Evolutionary conservation across 2,329 filamentous ascomycete species (phyloP), one percentile per base, ranked within the genome.

Genomic region (Penicillium sp.): DNA sequence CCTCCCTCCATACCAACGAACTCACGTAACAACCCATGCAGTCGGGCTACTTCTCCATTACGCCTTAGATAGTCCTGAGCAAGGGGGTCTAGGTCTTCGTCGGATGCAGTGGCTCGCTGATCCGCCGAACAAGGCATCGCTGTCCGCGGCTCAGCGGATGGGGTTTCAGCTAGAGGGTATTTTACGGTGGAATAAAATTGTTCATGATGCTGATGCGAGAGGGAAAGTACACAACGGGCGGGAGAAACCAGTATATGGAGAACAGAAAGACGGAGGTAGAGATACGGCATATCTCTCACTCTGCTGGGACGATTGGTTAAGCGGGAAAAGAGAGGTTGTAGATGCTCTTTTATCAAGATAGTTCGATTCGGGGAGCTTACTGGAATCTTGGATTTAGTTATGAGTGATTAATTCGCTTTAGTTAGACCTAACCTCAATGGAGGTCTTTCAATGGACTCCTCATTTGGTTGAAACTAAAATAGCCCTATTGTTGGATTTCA

Each of bases 11-110:
- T 75, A 67, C 51, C 71, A 75, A 40, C 61, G 65, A 26, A 73
- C 71, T 5, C 69, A 75, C 50, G 71, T 76, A 29, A 66, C 67
- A 21, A 69, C 65, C 7, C 67, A 74, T 50, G 64, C 72, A 16
- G 64, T 70, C 13, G 71, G 71, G 4, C 59, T 76, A 21, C 46
- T 75, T 52, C 48, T 75, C 44, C 66, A 67, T 36, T 64, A 69
- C 52, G 67, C 67, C 5, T 39, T 70, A 3, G 62, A 70, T 29
- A 46, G 54, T 2, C 58, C 61, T 1, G 33, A 46, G 3, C 36
- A 54, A 9, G 62, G 61, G 1, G 66, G 63, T 2, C 43, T 69
- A 37, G 65, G 63, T 5, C 52, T 75, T 16, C 55, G 60, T 19
- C 60, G 72, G 19, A 63, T 75, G 18, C 62, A 71, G 51, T 75